Evolutionary conservation across 139 green algal genomes (phyloP).

Genomic region (Chlorella sp.): DNA sequence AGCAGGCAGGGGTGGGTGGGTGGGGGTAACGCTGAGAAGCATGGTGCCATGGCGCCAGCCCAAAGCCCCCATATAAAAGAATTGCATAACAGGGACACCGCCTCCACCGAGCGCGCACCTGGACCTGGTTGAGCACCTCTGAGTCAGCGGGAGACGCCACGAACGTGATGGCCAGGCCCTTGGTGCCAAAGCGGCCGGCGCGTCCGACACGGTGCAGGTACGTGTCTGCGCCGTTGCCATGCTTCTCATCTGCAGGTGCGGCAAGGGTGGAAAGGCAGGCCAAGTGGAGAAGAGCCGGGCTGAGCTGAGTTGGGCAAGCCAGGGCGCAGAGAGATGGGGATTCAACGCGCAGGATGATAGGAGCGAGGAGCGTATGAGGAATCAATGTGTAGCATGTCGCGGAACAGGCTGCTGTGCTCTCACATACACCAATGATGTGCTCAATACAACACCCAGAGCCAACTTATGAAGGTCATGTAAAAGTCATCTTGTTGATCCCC

Average conservation of each 20-base stretch:
- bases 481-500: too few relatives aligned
- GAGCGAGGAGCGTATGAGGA: too few relatives aligned
- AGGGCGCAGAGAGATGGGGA: too few relatives aligned
- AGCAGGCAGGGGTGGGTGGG: too few relatives aligned
- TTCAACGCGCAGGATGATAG: too few relatives aligned
- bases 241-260: conserved; percentile 64
- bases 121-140: conserved; percentile 46
- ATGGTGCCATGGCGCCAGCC: too few relatives aligned
- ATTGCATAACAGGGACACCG: too few relatives aligned
- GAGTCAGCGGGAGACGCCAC: conserved; percentile 89
- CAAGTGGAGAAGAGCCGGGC: background rate
- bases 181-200: conserved; percentile 98
- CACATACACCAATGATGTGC: too few relatives aligned
- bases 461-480: too few relatives aligned
- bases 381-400: background rate
- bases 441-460: too few relatives aligned
- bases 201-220: conserved; percentile 98
- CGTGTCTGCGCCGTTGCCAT: conserved; percentile 96
- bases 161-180: conserved; percentile 99
- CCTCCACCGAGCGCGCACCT: background rate
- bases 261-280: background rate
- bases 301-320: background rate
- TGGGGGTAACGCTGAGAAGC: too few relatives aligned
- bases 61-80: too few relatives aligned
- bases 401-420: background rate